These are phyloP conservation scores for Begonia loranthoides DNA, from an alignment of 306 rosid genomes.

Conservation along the genomic window DNA sequence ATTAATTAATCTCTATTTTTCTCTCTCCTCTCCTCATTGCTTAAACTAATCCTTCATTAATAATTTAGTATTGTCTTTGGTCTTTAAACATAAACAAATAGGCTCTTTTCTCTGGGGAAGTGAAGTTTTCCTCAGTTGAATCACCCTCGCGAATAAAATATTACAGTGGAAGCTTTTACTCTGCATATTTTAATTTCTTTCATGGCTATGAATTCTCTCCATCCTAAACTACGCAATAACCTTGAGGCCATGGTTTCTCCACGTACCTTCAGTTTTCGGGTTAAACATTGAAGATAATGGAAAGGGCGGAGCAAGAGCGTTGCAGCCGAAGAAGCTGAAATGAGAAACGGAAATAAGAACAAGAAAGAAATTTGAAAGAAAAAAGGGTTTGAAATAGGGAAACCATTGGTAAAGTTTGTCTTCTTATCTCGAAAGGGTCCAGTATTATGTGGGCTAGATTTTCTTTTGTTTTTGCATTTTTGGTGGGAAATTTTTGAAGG, in stretches of 20 bases:
- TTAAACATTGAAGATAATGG: conserved; percentile 42
- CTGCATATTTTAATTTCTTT: no score
- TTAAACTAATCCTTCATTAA: no score
- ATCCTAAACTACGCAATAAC: not conserved
- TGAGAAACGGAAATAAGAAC: conserved; percentile 6
- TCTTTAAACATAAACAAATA: no score
- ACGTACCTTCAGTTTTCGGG: conserved; percentile 34
- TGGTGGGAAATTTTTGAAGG: conserved; percentile 44
- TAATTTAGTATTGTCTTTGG: no score
- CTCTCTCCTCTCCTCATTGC: no score
- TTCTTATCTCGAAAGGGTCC: conserved; percentile 8
- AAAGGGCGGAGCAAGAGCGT: conserved; percentile 15
- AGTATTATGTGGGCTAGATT: conserved; percentile 26
- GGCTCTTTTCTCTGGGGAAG: no score
- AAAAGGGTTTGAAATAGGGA: not conserved
- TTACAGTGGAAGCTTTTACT: no score
- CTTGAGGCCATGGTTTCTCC: conserved; percentile 56
- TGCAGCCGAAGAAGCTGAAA: conserved; percentile 16
- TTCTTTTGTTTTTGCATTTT: conserved; percentile 13
- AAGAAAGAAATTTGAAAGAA: conserved; percentile 2
- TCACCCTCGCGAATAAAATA: no score
- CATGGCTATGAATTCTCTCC: no score
- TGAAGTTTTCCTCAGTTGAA: no score
- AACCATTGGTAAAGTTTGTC: conserved; percentile 2
- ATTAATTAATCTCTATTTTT: no score